Evolutionary conservation across 2,329 filamentous ascomycete species (phyloP), one percentile per base, ranked within the genome.

Genomic region (Botrytis fragariae): DNA sequence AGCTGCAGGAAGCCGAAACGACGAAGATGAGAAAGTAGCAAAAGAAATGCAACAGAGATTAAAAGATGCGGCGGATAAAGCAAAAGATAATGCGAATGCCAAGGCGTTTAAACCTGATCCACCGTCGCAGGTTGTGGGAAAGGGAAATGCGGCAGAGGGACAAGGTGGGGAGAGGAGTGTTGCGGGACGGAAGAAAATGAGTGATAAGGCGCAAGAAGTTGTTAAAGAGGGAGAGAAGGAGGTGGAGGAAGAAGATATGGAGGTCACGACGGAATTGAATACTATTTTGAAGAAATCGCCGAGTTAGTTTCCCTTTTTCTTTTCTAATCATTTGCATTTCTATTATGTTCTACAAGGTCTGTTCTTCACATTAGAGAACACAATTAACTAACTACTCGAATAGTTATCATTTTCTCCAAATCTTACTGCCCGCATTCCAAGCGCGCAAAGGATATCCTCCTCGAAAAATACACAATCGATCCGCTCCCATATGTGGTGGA

Each of bases 381-480:
- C 63, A 61, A 35, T 70, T 61, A 62, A 35, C 71, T 74, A 54
- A 60, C 73, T 29, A 32, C 63, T 65, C n/a, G 5, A 32, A n/a
- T 20, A 96, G 94, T 98, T 74, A 93, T 98, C 81, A 93, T 99
- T 79, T 98, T 98, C 85, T 97, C 94, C 76, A 98, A 99, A 83
- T 89, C 92, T 1, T 97, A 95, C 84, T 99, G 96, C 82, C 94
- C 92, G 0, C 91, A 89, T 84, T 98, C 94, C 69, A 92, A 90
- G 81, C 90, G 90, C 78, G 96, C 96, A 63, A 99, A 99, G 84
- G 86, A 87, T 61, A 88, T 98, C 72, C 88, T 99, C 59, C 89
- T 97, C 60, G 89, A 95, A 35, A 91, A 92, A 78, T 98, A 98
- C 85, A 86, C 85, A 72, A 97, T 99, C 80, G 88, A 89, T 0